A percentile compares a stretch with the other conserved stretches of the same genome.
These are phyloP conservation scores for Arachis monticola DNA, from an alignment of 331 rosid species.

Conservation along the genomic window DNA sequence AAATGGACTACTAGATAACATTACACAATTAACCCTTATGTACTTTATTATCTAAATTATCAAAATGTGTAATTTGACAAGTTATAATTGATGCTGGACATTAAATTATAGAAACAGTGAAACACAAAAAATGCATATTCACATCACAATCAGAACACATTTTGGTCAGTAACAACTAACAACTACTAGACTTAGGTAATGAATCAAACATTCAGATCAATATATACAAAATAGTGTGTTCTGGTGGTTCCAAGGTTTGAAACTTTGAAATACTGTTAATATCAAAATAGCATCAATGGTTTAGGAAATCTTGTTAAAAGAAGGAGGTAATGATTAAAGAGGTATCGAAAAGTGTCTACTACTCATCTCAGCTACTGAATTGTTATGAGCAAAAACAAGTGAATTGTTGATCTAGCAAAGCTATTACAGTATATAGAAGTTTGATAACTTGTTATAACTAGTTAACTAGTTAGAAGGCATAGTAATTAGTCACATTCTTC, in stretches of 20 bases:
- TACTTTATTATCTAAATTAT: too few relatives aligned
- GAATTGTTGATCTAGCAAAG: not conserved
- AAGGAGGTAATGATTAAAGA: slow-evolving; percentile 13
- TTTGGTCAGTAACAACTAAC: not conserved
- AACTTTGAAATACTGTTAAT: slow-evolving; percentile 6
- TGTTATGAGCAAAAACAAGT: slow-evolving; percentile 2
- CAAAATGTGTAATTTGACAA: not conserved
- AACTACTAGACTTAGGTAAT: not conserved
- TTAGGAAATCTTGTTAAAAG: slow-evolving; percentile 21
- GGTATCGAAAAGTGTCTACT: not conserved
- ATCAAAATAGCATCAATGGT: not conserved
- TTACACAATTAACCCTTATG: not conserved
- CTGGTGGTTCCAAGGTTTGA: not conserved
- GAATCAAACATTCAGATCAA: not conserved
- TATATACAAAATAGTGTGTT: not conserved
- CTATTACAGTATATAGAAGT: not conserved
- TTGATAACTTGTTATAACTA: too few relatives aligned
- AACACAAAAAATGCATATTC: slow-evolving; percentile 7
- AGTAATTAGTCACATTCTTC: too few relatives aligned
- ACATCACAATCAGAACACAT: slow-evolving; percentile 20
- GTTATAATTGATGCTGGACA: slow-evolving; percentile 20
- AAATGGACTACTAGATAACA: slow-evolving; percentile 11
- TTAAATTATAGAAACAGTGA: slow-evolving; percentile 8
- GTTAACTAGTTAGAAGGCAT: too few relatives aligned
- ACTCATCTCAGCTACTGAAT: slow-evolving; percentile 24